Evolutionary conservation across 2,329 filamentous ascomycete species (phyloP).

Genomic region (Aspergillus niger): DNA sequence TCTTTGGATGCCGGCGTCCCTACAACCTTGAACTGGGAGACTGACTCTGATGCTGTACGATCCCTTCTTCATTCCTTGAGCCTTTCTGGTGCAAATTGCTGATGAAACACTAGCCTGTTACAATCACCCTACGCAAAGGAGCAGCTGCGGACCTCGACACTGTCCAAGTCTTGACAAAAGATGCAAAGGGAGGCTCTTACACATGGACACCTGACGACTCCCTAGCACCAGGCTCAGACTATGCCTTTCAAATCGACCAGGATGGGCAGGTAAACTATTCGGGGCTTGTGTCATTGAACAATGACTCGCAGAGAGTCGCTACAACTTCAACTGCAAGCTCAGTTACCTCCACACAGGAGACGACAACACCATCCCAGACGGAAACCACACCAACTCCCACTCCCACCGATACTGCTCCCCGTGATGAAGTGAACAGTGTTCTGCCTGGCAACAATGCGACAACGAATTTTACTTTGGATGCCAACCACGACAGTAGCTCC

Average conservation of each 20-base stretch:
- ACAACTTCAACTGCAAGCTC: not conserved
- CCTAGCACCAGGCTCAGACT: constrained; percentile 52
- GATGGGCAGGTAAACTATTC: constrained; percentile 58
- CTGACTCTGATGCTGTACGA: constrained; percentile 42
- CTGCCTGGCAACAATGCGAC: constrained; percentile 24
- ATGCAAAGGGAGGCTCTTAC: constrained; percentile 50
- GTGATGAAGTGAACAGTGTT: constrained; percentile 13
- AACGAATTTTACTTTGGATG: constrained; percentile 21
- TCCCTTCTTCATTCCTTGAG: not conserved
- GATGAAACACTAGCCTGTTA: constrained; percentile 48
- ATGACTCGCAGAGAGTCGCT: constrained; percentile 27
- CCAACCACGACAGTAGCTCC: not conserved
- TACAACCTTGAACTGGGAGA: constrained; percentile 52
- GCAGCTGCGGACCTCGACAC: constrained; percentile 52
- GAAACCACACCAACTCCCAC: constrained; percentile 8
- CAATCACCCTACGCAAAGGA: constrained; percentile 60
- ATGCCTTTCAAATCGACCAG: constrained; percentile 62
- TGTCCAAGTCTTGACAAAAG: constrained; percentile 50
- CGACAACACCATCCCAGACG: not conserved
- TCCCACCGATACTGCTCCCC: constrained; percentile 18
- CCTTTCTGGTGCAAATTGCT: constrained; percentile 12
- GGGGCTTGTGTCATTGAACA: constrained; percentile 49
- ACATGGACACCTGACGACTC: constrained; percentile 53
- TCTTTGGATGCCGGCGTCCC: constrained; percentile 53
- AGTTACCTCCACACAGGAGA: not conserved